These are phyloP conservation scores for Chaetomium cochliodes DNA, from an alignment of 495 filamentous ascomycete genomes.

Conservation along the genomic window DNA sequence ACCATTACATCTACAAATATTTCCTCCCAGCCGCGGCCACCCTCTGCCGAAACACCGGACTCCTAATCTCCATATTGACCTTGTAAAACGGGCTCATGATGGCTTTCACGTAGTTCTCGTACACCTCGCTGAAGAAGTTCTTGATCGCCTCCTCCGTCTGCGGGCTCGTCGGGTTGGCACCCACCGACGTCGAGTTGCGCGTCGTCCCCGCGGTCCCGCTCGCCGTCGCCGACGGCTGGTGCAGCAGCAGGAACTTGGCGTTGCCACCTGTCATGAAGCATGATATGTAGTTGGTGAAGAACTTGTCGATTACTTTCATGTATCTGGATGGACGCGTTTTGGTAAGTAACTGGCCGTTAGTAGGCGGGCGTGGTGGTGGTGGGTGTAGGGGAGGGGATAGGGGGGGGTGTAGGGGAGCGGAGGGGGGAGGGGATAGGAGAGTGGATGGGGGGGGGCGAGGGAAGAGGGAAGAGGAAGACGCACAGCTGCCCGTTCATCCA, in stretches of 20 bases:
- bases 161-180: conserved; percentile 76
- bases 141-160: conserved; percentile 93
- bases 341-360: too few relatives aligned
- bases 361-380: neutral
- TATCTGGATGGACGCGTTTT: conserved; percentile 68
- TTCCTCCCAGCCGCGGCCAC: conserved; percentile 89
- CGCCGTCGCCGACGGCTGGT: conserved; percentile 62
- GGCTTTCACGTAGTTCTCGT: conserved; percentile 94
- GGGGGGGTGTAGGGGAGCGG: conserved; percentile 3
- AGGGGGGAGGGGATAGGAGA: neutral
- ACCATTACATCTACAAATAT: conserved; percentile 62
- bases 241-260: conserved; percentile 85
- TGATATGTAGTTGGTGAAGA: conserved; percentile 85
- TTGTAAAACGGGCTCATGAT: conserved; percentile 95
- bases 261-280: conserved; percentile 85
- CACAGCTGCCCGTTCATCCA: conserved; percentile 83
- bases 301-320: conserved; percentile 90
- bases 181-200: conserved; percentile 63
- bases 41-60: conserved; percentile 75
- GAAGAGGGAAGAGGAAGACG: conserved; percentile 22
- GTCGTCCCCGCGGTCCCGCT: conserved; percentile 31
- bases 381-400: neutral
- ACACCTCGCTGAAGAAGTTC: conserved; percentile 90
- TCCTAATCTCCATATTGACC: conserved; percentile 76
- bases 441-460: too few relatives aligned